Evolutionary conservation across 306 rosid species (phyloP), one percentile per base, ranked within the genome.

Genomic region (Parietaria judaica): DNA sequence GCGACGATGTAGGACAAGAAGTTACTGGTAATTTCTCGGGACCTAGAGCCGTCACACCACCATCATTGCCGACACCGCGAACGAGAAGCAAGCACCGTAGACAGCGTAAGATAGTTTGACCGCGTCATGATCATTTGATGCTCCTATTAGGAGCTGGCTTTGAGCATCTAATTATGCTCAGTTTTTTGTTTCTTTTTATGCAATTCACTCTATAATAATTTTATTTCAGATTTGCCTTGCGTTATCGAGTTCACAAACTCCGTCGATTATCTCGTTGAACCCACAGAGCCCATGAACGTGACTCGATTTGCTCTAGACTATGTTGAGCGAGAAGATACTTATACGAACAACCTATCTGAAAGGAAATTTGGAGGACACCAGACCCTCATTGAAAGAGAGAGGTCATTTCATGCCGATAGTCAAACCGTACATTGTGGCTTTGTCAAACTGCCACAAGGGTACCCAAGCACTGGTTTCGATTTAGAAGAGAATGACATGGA

Each of bases 281-380:
- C 90, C 7, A 60, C 53, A 69, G 65, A 69, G 66, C 75, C 74
- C 74, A 70, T 66, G 68, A 85, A 77, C 78, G 77, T 77, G 68
- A 58, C 95, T 36, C 43, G 53, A 67, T 86, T 88, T 81, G 82
- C 89, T 17, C 73, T 85, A 17, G 72, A 83, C 53, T 91, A 81
- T 64, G 56, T 85, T 73, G 81, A 78, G 50, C 73, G 58, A 47
- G 96, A 87, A 77, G 84, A 74, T 51, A 60, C 47, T 57, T 74
- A 66, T 15, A 12, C 38, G 36, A 65, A n/a, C 54, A 63, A 69
- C 71, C 54, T 69, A 48, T 71, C 70, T 67, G 74, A 73, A 69
- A 87, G 92, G 63, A 92, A 80, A 72, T 85, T 90, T 78, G 97
- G 96, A 69, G 97, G 97, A 53, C 84, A 85, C 58, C 95, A 80